Conservation (phyloP, 192 early-diverging fungal species). For the Coemansia umbellata region DNA sequence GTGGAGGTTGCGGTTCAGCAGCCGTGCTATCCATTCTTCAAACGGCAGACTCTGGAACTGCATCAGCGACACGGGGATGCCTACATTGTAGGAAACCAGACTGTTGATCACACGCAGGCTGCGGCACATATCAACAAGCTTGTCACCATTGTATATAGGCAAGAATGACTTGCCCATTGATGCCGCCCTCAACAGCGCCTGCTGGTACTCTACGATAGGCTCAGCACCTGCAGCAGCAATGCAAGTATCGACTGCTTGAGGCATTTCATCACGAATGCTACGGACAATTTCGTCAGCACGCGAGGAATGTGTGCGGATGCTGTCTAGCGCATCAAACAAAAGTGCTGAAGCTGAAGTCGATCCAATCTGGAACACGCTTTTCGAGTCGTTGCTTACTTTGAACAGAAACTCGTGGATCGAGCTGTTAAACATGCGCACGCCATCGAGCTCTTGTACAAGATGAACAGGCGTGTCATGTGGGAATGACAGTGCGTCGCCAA, state of each 20-base stretch:
- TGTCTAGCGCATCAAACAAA: constrained; percentile 78
- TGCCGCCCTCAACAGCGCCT: constrained; percentile 74
- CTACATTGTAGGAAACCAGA: constrained; percentile 77
- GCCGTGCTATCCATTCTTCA: constrained; percentile 75
- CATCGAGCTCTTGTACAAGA: constrained; percentile 88
- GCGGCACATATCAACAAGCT: constrained; percentile 85
- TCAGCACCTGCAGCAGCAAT: constrained; percentile 92
- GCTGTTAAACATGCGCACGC: constrained; percentile 81
- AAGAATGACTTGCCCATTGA: constrained; percentile 93
- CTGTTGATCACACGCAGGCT: constrained; percentile 85
- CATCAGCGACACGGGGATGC: constrained; percentile 81
- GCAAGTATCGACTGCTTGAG: constrained; percentile 85
- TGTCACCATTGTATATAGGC: constrained; percentile 77
- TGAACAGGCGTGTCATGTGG: constrained; percentile 74
- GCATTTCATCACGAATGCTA: constrained; percentile 73
- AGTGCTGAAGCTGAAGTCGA: constrained; percentile 92
- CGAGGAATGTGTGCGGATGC: constrained; percentile 62
- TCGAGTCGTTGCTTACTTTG: constrained; percentile 58
- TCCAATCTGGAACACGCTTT: constrained; percentile 85
- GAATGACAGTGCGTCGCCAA: constrained; percentile 65
- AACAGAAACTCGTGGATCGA: constrained; percentile 82
- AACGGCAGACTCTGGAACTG: constrained; percentile 74
- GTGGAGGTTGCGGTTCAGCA: constrained; percentile 81
- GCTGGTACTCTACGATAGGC: constrained; percentile 71
- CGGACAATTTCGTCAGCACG: constrained; percentile 96